These are phyloP conservation scores for Ophiostoma montium DNA, from an alignment of 2,329 filamentous ascomycete genomes.

Conservation along the genomic window DNA sequence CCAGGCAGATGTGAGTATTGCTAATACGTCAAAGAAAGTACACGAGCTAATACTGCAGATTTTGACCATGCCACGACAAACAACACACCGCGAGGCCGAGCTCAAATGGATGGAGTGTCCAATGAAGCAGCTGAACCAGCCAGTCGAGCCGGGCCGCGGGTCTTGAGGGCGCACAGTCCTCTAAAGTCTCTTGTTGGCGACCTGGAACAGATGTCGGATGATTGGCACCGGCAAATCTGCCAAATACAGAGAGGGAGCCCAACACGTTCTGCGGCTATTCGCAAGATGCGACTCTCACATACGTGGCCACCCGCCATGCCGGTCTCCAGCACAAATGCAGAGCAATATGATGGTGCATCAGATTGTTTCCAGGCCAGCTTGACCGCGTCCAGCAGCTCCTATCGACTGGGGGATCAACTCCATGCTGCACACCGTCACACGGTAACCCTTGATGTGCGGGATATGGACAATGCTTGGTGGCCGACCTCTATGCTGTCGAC, in stretches of 20 bases:
- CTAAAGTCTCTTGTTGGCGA: neutral
- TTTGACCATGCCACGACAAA: neutral
- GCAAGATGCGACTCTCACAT: neutral
- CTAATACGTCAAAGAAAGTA: too few relatives aligned
- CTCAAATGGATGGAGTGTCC: too few relatives aligned
- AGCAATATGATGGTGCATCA: neutral
- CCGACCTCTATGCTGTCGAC: neutral
- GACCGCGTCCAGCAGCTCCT: neutral
- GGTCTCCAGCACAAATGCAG: neutral
- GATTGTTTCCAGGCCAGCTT: neutral
- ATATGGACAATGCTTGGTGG: neutral
- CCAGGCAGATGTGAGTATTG: neutral
- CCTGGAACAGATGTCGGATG: conserved; percentile 2
- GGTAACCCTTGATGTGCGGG: neutral
- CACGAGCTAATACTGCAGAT: neutral
- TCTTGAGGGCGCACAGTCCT: neutral
- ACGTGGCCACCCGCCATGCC: neutral
- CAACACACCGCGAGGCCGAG: too few relatives aligned
- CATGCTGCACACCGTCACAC: neutral
- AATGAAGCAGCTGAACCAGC: too few relatives aligned
- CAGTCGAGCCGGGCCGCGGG: too few relatives aligned
- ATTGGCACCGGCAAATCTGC: conserved; percentile 3
- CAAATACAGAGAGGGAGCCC: neutral
- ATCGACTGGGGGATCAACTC: neutral
- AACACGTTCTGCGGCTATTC: neutral